Base-by-base conservation (phyloP, 2,329 filamentous ascomycete species). In the Neopestalotiopsis rosae region DNA sequence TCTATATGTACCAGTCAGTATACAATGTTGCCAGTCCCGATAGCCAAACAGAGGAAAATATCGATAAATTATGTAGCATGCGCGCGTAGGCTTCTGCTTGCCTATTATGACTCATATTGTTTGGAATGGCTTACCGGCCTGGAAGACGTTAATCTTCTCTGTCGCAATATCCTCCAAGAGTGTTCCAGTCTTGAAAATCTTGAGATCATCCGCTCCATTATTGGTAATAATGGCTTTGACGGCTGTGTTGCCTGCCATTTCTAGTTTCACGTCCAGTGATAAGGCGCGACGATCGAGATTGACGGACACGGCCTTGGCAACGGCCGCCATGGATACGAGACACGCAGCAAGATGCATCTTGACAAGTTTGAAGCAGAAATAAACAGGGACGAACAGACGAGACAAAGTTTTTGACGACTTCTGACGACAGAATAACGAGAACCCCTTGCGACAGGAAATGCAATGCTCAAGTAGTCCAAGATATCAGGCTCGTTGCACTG, bases 181-280 rank as follows among this genome's bases (percentile, higher is more conserved):
- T 65, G 83, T 85, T 32, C 86, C 85, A 49, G 82, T 80, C 77
- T 81, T 86, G 71, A 88, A 76, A 20, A 88, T 72, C 75, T 85
- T 85, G 70, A 88, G 74, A 58, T 79, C 79, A 38, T 75, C 79
- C 52, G 79, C 78, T 30, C 85, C 85, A 42, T 78, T 84, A 78
- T 88, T 88, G 71, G 83, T 85, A 67, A 88, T 79, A 57, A 78
- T 76, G 40, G 85, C 83, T 76, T 85, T 86, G 70, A 88, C 80
- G 67, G 81, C 80, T 20, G 84, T 82, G 76, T 87, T 87, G 67
- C 82, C 83, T n/a, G 80, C 73, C 70, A 82, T 77, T 72, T 83
- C 77, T 61, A 86, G 80, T 73, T 82, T 77, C 68, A 83, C 81
- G 2, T 79, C 76, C 49, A 84, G 71, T 34, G 81, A 78, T 62